Percentiles rank a stretch among this genome's conserved stretches.
Conservation (phyloP, 225 moss, liverwort and hornwort species). For the Takakia lepidozioides region DNA sequence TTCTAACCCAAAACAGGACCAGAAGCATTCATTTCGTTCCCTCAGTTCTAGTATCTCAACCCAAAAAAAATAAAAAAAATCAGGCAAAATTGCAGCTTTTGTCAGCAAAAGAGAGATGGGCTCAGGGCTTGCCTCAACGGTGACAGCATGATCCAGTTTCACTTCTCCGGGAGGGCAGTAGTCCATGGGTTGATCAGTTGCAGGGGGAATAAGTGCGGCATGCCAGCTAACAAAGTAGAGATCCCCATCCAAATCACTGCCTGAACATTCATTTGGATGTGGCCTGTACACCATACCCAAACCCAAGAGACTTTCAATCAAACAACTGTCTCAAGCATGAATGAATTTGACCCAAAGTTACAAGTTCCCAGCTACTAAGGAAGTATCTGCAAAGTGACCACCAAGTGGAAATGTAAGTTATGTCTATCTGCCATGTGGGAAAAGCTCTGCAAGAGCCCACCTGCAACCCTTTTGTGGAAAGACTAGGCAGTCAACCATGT, state of each 20-base stretch:
- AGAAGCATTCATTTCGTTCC: no score
- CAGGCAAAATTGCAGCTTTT: no score
- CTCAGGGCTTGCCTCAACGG: conserved; percentile 48
- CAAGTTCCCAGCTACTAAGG: no score
- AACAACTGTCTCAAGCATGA: no score
- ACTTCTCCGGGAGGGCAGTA: conserved; percentile 49
- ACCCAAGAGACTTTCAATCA: no score
- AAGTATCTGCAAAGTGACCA: no score
- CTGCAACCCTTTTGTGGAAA: conserved; percentile 83
- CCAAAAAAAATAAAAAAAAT: no score
- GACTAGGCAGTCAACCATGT: conserved; percentile 90
- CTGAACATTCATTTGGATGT: conserved; percentile 92
- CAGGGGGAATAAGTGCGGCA: conserved; percentile 51
- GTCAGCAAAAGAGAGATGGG: background rate
- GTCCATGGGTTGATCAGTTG: conserved; percentile 70
- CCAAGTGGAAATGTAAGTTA: no score
- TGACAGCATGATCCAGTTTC: conserved; percentile 55
- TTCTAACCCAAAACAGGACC: no score
- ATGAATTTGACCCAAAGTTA: no score
- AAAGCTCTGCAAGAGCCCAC: conserved; percentile 21
- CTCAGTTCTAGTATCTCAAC: no score
- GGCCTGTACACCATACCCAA: conserved; percentile 40
- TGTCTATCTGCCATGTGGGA: no score
- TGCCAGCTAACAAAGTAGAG: conserved; percentile 85
- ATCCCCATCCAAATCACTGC: conserved; percentile 97